These are phyloP conservation scores for Volvox reticuliferus DNA, from an alignment of 139 green algal genomes.

Conservation along the genomic window DNA sequence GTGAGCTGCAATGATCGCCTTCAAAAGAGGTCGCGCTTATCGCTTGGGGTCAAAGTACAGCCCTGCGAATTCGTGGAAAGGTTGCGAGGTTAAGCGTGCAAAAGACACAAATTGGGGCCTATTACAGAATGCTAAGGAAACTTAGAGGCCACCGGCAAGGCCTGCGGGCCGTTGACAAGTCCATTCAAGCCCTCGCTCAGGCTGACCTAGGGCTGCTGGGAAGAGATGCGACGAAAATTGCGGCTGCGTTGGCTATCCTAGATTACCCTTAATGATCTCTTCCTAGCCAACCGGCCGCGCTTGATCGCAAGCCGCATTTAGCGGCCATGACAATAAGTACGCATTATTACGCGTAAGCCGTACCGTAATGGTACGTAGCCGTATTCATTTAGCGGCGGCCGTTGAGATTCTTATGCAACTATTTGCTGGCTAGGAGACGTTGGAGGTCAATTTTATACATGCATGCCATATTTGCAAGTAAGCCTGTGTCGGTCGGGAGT, in stretches of 20 bases:
- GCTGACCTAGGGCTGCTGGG: neutral
- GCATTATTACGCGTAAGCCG: neutral
- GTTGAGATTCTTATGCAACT: neutral
- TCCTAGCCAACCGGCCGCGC: neutral
- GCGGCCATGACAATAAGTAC: neutral
- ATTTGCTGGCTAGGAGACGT: neutral
- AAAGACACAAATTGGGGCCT: neutral
- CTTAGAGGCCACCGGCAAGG: neutral
- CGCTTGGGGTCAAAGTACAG: no score
- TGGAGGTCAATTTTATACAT: neutral
- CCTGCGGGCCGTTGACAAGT: neutral
- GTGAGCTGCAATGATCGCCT: no score
- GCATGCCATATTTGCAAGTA: neutral
- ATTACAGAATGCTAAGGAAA: neutral
- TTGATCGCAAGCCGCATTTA: neutral
- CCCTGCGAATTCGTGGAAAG: no score
- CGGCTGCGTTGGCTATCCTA: neutral
- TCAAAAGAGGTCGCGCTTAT: no score
- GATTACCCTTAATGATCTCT: neutral
- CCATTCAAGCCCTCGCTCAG: no score
- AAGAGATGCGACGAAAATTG: neutral
- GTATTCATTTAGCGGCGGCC: neutral
- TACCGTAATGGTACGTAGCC: neutral
- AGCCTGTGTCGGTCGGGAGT: neutral
- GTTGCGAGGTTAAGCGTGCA: neutral